Evolutionary conservation across 192 early-diverging fungal species (phyloP), one percentile per base, ranked within the genome.

Genomic region (Rhizophagus clarus): DNA sequence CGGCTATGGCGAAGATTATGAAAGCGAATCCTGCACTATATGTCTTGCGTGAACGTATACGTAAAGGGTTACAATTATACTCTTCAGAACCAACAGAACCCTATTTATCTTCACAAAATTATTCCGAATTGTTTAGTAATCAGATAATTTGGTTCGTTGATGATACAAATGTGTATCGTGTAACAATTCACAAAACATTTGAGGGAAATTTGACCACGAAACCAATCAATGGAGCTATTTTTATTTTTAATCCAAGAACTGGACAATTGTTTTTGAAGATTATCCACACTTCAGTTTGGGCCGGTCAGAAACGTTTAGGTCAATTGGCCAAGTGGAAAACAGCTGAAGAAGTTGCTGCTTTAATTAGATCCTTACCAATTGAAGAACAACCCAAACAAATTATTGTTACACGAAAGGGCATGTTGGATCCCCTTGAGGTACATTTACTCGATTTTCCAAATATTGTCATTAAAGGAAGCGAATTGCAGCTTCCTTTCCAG

Each of bases 241-340:
- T 98, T 80, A 97, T 99, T 75, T 95, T 99, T 88, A 99, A 99
- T 77, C 98, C 98, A 61, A 93, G 98, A 79, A 99, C 98, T 22
- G 98, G 98, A 51, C 98, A 99, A 86, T 88, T 97, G 73, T 99
- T 97, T 88, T 88, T 99, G 80, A 99, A 99, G 89, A 97, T 99
- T 83, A 99, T 99, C 88, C 98, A 99, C 84, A 98, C 97, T 20
- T 98, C 96, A 9, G 97, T 98, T 49, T 99, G 97, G 97, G 97
- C 97, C 20, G 97, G 97, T 31, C 98, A 99, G 84, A 99, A 99
- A 85, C 97, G 98, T 88, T 89, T 99, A 26, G 98, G 98, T 76
- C 98, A 99, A 88, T 87, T 99, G 80, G 98, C 98, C 47, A 99
- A 99, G 81, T 99, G 98, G 98, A 99, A 99, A 91, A 98, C 98